Conservation (phyloP, 352 stramenopile species). For the Phytophthora hybrid region DNA sequence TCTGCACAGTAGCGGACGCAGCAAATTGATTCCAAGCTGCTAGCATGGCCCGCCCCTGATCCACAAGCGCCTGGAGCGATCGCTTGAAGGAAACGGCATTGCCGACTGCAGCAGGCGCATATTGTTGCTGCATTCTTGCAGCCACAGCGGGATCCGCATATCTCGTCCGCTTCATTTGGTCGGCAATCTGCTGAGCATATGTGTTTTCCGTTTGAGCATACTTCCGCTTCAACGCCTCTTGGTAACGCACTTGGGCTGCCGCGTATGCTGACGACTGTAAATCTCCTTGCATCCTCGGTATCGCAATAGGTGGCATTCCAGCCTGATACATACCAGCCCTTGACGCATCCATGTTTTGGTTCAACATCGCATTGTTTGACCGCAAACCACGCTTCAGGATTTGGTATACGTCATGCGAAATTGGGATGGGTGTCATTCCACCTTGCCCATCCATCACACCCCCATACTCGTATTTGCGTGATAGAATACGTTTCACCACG, state of each 20-base stretch:
- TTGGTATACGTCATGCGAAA: conserved; percentile 61
- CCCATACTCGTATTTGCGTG: conserved; percentile 64
- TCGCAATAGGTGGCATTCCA: conserved; percentile 27
- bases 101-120: conserved; percentile 15
- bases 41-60: conserved; percentile 75
- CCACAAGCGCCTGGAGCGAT: conserved; percentile 69
- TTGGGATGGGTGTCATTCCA: conserved; percentile 38
- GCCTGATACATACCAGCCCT: conserved; percentile 26
- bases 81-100: conserved; percentile 53
- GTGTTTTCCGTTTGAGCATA: conserved; percentile 34
- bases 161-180: conserved; percentile 48
- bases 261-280: conserved; percentile 35
- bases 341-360: conserved; percentile 26
- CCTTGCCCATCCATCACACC: conserved; percentile 46
- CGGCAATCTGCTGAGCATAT: conserved; percentile 35
- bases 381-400: conserved; percentile 41
- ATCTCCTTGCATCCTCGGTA: conserved; percentile 38
- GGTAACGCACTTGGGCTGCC: conserved; percentile 34
- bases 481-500: conserved; percentile 50
- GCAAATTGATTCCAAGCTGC: conserved; percentile 82
- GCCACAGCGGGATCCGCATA: conserved; percentile 22
- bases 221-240: conserved; percentile 52
- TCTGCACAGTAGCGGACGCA: conserved; percentile 51
- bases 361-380: conserved; percentile 32
- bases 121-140: conserved; percentile 33